Percentiles rank a stretch among this genome's conserved stretches.
phyloP scores from a whole-genome alignment of 805 yeast species.

The Soucietia sequanensis region DNA sequence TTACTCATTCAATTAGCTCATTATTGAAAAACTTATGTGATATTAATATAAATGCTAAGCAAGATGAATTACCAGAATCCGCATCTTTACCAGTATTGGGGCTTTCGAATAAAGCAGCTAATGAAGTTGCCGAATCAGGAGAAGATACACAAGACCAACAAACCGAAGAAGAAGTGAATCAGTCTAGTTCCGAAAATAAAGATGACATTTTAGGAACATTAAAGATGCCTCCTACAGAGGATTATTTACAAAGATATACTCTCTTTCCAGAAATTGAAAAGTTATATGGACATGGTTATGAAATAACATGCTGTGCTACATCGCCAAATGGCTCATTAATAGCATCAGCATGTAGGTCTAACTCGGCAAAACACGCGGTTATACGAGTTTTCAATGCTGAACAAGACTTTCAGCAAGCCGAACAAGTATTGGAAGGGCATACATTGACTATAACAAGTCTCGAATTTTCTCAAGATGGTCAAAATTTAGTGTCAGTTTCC shows the following conservation, averaged over 20 bases:
- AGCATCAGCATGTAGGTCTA: constrained; percentile 92
- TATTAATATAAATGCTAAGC: constrained; percentile 19
- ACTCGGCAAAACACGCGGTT: constrained; percentile 79
- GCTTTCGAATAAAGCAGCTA: constrained; percentile 83
- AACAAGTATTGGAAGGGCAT: constrained; percentile 59
- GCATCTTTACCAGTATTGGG: constrained; percentile 94
- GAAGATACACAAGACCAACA: constrained; percentile 37
- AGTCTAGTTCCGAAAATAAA: constrained; percentile 24
- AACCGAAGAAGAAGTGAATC: constrained; percentile 34
- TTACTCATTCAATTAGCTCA: constrained; percentile 74
- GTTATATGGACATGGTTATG: constrained; percentile 97
- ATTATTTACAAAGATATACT: constrained; percentile 85
- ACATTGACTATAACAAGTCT: constrained; percentile 82
- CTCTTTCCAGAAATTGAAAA: constrained; percentile 95
- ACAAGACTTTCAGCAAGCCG: constrained; percentile 52
- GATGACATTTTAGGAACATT: constrained; percentile 49
- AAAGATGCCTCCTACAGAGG: constrained; percentile 76
- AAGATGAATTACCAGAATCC: constrained; percentile 63
- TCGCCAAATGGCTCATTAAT: constrained; percentile 61
- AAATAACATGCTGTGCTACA: constrained; percentile 74
- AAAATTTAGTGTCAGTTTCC: constrained; percentile 70
- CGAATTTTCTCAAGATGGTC: constrained; percentile 68
- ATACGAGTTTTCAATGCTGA: constrained; percentile 68
- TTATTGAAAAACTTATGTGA: constrained; percentile 54
- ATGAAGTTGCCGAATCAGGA: constrained; percentile 43